Evolutionary conservation across 2,329 filamentous ascomycete species (phyloP).

Genomic region (Lizonia empirigonia): DNA sequence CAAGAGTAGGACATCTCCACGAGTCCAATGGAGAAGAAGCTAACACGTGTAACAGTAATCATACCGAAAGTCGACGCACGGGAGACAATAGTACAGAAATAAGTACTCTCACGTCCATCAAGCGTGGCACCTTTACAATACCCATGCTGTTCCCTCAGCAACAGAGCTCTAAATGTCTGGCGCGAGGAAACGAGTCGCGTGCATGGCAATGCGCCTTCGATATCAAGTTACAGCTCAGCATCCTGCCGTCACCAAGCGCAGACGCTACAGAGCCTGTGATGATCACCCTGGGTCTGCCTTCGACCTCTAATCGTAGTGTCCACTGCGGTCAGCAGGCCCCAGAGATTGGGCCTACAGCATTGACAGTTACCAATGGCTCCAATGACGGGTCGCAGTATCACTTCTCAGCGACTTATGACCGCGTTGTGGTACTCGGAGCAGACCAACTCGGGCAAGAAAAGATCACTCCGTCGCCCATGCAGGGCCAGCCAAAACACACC

Average conservation of each 20-base stretch:
- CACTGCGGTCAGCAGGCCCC: slow-evolving; percentile 30
- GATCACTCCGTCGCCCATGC: not conserved
- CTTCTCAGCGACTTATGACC: slow-evolving; percentile 33
- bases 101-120: slow-evolving; percentile 11
- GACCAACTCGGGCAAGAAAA: slow-evolving; percentile 17
- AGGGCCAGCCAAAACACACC: slow-evolving; percentile 1
- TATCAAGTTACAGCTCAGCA: slow-evolving; percentile 25
- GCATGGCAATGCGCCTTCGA: slow-evolving; percentile 35
- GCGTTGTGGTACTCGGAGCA: slow-evolving; percentile 27
- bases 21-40: not conserved
- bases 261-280: slow-evolving; percentile 16
- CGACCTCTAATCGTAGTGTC: slow-evolving; percentile 10
- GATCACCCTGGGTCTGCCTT: slow-evolving; percentile 19
- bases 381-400: slow-evolving; percentile 20
- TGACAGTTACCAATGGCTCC: slow-evolving; percentile 4
- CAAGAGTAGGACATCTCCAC: slow-evolving; percentile 11
- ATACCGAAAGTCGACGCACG: not conserved
- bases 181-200: slow-evolving; percentile 29
- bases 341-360: slow-evolving; percentile 16
- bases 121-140: slow-evolving; percentile 30
- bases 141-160: slow-evolving; percentile 26
- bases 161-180: slow-evolving; percentile 35
- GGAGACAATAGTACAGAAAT: slow-evolving; percentile 1
- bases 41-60: not conserved
- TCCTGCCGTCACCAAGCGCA: slow-evolving; percentile 21